phyloP scores from a whole-genome alignment of 2,329 filamentous ascomycete species.

The Leptosphaerulina australis region DNA sequence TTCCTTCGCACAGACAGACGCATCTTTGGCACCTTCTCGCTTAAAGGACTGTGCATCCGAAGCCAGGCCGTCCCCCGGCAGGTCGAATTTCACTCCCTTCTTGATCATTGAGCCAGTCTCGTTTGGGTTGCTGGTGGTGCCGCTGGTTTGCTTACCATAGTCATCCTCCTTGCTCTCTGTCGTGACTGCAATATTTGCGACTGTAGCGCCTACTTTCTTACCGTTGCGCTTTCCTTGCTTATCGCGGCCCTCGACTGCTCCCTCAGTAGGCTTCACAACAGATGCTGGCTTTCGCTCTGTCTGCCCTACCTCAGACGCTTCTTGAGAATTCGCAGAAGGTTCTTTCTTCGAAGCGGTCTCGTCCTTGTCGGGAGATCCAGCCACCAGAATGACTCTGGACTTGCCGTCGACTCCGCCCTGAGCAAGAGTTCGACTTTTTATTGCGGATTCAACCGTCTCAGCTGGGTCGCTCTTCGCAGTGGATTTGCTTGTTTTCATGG shows the following conservation, averaged over 20 bases:
- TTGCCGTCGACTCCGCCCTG: not conserved
- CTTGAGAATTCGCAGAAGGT: not conserved
- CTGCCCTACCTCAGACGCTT: not conserved
- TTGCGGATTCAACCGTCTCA: not conserved
- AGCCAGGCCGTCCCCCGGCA: not conserved
- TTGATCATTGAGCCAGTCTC: conserved; percentile 24
- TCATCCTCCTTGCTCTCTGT: not conserved
- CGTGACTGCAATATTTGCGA: not conserved
- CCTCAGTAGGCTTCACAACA: not conserved
- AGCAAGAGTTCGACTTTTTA: not conserved
- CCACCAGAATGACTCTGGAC: not conserved
- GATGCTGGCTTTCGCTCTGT: not conserved
- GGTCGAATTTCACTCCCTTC: conserved; percentile 17
- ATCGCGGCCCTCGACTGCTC: not conserved
- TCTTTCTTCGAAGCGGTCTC: not conserved
- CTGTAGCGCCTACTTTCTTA: not conserved
- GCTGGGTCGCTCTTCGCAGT: not conserved
- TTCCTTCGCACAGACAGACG: conserved; percentile 12
- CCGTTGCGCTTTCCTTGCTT: conserved; percentile 11
- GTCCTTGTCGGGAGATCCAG: not conserved
- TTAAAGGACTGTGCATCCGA: conserved; percentile 17
- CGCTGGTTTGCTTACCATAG: conserved; percentile 21
- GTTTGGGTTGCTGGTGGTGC: conserved; percentile 9
- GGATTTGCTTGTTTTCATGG: conserved; percentile 12
- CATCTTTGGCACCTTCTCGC: not conserved